Evolutionary conservation across 495 filamentous ascomycete species (phyloP), one percentile per base, ranked within the genome.

Genomic region (Aspergillus sclerotiicarbonarius): DNA sequence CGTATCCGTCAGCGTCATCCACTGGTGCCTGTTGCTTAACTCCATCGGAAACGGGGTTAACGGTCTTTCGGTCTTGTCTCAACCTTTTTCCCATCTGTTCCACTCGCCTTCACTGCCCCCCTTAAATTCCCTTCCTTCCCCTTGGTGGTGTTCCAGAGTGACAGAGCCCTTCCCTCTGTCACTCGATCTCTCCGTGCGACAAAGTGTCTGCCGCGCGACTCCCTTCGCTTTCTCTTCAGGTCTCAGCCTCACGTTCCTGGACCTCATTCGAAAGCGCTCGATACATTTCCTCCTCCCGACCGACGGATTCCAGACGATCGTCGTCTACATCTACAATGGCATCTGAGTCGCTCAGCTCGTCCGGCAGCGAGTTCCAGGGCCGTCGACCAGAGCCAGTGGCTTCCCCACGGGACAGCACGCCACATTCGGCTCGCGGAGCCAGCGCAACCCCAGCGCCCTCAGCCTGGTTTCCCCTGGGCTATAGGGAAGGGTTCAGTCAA

Each of bases 401-500:
- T 31, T 56, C 59, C 10, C 35, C 43, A 10, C 62, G 51, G 39
- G 59, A 68, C 20, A 52, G 58, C 29, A 64, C 61, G 20, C 71
- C 73, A 16, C 67, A 74, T 54, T 69, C 73, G 44, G 80, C 67
- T 62, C 74, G 55, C 70, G 80, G 71, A 58, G 73, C 66, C 60
- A 71, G 66, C 50, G 75, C 67, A 31, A 68, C 70, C 25, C 67
- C 71, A 8, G 51, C 66, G 3, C 58, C 72, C 47, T 66, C 54
- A 63, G 67, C 56, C 15, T 86, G 82, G 69, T 97, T 98, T 63
- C 91, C 94, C 4, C 74, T 98, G 20, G 88, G 91, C 21, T 96
- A 95, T 74, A 91, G 91, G 63, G 93, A 96, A 51, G 93, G 89
- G 12, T 89, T 94, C 56, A 84, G 77, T 53, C 95, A 98, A 82